Evolutionary conservation across 192 early-diverging fungal species (phyloP).

Genomic region (Linnemannia exigua): DNA sequence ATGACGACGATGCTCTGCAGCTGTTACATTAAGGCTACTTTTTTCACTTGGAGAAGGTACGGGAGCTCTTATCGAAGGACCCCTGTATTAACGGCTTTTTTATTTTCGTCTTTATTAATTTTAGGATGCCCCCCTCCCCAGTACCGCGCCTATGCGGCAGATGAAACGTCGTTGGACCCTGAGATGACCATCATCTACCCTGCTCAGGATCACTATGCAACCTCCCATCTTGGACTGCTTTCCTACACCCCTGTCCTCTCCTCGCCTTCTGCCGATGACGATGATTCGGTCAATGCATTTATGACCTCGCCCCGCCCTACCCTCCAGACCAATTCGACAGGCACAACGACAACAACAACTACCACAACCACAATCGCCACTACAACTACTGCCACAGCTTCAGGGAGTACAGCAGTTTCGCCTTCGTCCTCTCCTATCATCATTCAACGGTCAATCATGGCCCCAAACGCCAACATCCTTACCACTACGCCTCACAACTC

Average conservation of each 20-base stretch:
- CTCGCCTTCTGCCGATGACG: background rate
- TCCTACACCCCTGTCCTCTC: background rate
- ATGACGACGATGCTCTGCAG: background rate
- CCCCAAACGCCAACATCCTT: slow-evolving; percentile 2
- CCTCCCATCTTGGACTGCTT: slow-evolving; percentile 22
- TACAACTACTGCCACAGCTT: slow-evolving; percentile 3
- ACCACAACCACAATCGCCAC: slow-evolving; percentile 26
- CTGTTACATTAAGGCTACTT: background rate
- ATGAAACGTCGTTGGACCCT: slow-evolving; percentile 21
- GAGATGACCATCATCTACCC: slow-evolving; percentile 24
- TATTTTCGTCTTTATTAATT: background rate
- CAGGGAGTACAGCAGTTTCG: background rate
- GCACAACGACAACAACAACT: background rate
- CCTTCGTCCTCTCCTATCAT: background rate
- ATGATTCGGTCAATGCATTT: background rate
- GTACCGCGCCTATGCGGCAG: slow-evolving; percentile 18
- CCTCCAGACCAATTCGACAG: background rate
- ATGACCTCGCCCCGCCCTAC: background rate
- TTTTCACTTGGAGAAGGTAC: background rate
- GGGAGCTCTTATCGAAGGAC: background rate
- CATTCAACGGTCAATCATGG: slow-evolving; percentile 1
- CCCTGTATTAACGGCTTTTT: background rate
- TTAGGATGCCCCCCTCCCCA: slow-evolving; percentile 35
- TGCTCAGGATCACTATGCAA: slow-evolving; percentile 13
- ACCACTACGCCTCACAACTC: background rate